phyloP scores from a whole-genome alignment of 495 filamentous ascomycete genomes.

The Lasiosphaeria ovina region DNA sequence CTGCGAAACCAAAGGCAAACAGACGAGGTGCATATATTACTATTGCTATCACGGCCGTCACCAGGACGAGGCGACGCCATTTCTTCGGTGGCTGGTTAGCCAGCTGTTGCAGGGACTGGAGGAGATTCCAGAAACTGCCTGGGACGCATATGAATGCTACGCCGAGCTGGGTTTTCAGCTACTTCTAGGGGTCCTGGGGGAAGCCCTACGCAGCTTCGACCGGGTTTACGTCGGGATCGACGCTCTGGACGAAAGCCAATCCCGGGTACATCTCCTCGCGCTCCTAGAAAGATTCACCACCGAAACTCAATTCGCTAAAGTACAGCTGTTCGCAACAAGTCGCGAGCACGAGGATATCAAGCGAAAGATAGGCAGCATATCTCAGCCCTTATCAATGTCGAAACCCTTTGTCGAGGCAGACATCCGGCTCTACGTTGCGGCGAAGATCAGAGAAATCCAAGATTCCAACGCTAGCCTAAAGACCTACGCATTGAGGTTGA shows the following conservation, averaged over 20 bases:
- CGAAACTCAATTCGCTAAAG: slow-evolving; percentile 29
- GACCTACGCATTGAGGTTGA: slow-evolving; percentile 30
- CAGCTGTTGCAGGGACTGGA: slow-evolving; percentile 31
- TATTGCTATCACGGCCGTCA: slow-evolving; percentile 38
- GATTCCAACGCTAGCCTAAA: slow-evolving; percentile 23
- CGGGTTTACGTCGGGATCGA: slow-evolving; percentile 30
- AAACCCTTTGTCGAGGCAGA: slow-evolving; percentile 34
- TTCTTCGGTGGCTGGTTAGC: slow-evolving; percentile 30
- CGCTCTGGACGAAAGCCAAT: slow-evolving; percentile 33
- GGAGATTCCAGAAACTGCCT: slow-evolving; percentile 19
- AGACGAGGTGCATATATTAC: slow-evolving; percentile 28
- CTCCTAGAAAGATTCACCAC: slow-evolving; percentile 27
- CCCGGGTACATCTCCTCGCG: slow-evolving; percentile 23
- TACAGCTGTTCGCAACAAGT: slow-evolving; percentile 41
- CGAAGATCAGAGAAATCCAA: slow-evolving; percentile 18
- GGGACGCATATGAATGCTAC: slow-evolving; percentile 5
- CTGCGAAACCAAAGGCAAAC: slow-evolving; percentile 17
- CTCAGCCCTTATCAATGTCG: slow-evolving; percentile 32
- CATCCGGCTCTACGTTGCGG: slow-evolving; percentile 30
- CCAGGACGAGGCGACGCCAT: slow-evolving; percentile 31
- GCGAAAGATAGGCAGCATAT: slow-evolving; percentile 13
- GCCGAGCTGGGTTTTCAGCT: slow-evolving; percentile 1
- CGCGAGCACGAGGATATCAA: slow-evolving; percentile 41
- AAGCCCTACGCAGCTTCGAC: slow-evolving; percentile 1
- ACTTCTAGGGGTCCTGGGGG: slow-evolving; percentile 12